Evolutionary conservation across 108 stramenopile species (phyloP), one percentile per base, ranked within the genome.

Genomic region (Cyclotella cryptica): DNA sequence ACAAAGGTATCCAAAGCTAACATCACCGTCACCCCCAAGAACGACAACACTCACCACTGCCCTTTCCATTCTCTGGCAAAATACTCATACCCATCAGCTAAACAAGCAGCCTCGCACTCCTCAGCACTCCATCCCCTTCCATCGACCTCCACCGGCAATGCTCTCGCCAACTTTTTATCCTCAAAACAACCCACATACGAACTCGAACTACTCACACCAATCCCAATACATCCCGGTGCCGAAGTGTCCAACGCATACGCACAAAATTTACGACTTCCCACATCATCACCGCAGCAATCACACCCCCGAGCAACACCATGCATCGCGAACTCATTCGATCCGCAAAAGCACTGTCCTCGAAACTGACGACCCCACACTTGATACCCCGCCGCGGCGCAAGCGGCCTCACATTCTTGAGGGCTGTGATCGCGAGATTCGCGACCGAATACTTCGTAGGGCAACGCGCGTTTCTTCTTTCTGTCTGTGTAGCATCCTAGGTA

Each of bases 321-420:
- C 59, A 41, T 77, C 13, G 22, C 30, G 59, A 67, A 77, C 30
- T 29, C 58, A 29, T 59, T 6, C 15, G 52, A n/a, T 0, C 75
- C 67, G 39, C 75, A 77, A 22, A 77, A 77, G 47, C 75, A 77
- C 39, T 77, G 75, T 39, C 75, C 75, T 27, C 46, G 68, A 26
- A 63, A 77, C 40, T 77, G 40, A 14, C 43, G 54, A 15, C 65
- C 75, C 51, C 66, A 77, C 13, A 61, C 30, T 12, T 19, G 42
- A 39, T 77, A 69, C 1, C 75, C 75, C 41, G 30, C n/a, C n/a
- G 44, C 24, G 6, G 24, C 49, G 42, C 75, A 77, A 14, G 54
- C 66, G 11, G 44, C 47, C 18, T 77, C 46, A 40, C 75, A 77
- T 51, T 49, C 22, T 18, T 52, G 15, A 11, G 59, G 53, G 18